These are phyloP conservation scores for Yamadazyma triangularis DNA, from an alignment of 1,139 yeast species.

Conservation along the genomic window DNA sequence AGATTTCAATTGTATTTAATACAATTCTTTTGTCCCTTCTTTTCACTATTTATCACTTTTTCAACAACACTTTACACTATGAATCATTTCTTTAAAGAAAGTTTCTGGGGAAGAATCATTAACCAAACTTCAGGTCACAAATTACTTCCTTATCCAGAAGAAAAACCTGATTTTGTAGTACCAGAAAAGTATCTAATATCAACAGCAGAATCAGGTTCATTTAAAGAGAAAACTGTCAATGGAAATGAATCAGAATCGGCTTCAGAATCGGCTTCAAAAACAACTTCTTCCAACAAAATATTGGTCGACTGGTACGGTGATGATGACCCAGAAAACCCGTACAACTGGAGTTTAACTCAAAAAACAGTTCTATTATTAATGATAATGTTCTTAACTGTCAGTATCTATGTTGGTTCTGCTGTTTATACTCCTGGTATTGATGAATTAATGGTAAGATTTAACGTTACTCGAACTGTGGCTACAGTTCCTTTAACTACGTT, in stretches of 20 bases:
- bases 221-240: not conserved
- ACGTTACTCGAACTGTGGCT: conserved; percentile 39
- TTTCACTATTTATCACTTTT: too few relatives aligned
- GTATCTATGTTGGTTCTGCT: conserved; percentile 25
- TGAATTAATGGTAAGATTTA: conserved; percentile 24
- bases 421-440: conserved; percentile 32
- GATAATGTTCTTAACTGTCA: conserved; percentile 17
- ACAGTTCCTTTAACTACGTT: conserved; percentile 33
- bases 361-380: conserved; percentile 16
- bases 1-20: too few relatives aligned
- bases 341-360: conserved; percentile 19
- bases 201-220: not conserved
- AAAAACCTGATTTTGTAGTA: conserved; percentile 23
- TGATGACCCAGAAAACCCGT: conserved; percentile 26
- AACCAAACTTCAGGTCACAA: conserved; percentile 32
- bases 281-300: not conserved
- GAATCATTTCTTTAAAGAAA: conserved; percentile 23
- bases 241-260: too few relatives aligned
- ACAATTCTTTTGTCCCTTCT: too few relatives aligned
- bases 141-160: conserved; percentile 26
- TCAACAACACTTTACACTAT: too few relatives aligned
- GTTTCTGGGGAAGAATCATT: conserved; percentile 27
- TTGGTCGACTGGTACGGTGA: conserved; percentile 7
- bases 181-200: conserved; percentile 25
- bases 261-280: not conserved